Conservation (phyloP, 192 early-diverging fungal genomes). For the Backusella parvicylindrica region DNA sequence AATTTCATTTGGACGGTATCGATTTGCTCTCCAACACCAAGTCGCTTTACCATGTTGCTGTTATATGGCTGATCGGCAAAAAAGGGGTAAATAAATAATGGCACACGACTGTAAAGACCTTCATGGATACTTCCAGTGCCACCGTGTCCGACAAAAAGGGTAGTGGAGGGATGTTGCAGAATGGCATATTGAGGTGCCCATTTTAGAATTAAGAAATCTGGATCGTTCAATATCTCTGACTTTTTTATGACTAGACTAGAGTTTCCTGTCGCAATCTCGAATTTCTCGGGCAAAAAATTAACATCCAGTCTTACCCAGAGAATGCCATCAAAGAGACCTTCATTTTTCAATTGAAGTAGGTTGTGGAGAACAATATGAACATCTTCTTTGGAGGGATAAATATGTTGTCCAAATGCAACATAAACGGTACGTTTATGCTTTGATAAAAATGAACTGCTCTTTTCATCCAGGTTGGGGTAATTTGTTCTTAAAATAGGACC, state of each 20-base stretch:
- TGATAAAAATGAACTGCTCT: conserved; percentile 8
- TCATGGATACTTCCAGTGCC: conserved; percentile 29
- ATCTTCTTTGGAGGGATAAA: conserved; percentile 1
- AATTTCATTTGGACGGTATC: not conserved
- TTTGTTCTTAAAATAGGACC: conserved; percentile 33
- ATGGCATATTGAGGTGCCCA: conserved; percentile 36
- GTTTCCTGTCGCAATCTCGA: not conserved
- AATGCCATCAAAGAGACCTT: conserved; percentile 31
- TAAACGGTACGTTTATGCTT: conserved; percentile 22
- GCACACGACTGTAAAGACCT: conserved; percentile 22
- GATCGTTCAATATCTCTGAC: not conserved
- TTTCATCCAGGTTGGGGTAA: conserved; percentile 9
- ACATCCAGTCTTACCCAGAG: conserved; percentile 21
- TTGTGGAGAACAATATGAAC: conserved; percentile 15
- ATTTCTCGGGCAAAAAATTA: not conserved
- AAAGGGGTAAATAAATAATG: conserved; percentile 29
- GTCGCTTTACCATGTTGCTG: not conserved
- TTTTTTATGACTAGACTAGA: not conserved
- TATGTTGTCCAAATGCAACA: conserved; percentile 31
- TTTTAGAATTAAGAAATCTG: not conserved
- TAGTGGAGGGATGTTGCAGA: conserved; percentile 19
- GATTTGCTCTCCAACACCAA: not conserved
- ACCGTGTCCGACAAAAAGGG: conserved; percentile 28
- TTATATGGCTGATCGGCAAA: conserved; percentile 29
- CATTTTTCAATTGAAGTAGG: not conserved